Conservation (phyloP, 129 eudicot genomes). For the Dittrichia graveolens region DNA sequence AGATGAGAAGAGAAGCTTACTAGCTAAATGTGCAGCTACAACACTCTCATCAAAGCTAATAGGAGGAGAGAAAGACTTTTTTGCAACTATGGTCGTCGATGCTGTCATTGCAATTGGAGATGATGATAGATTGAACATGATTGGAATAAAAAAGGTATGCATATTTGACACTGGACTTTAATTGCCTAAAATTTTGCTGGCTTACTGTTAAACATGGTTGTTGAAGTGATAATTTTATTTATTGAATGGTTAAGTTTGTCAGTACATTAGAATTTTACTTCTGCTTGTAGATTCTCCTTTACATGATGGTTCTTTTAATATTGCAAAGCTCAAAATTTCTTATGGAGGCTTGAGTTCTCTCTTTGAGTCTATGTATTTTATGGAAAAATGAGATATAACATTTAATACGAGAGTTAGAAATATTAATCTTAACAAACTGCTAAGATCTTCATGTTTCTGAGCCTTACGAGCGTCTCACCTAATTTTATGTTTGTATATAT, state of each 20-base stretch:
- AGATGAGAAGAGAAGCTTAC: slow-evolving; percentile 83
- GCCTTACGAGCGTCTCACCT: background rate
- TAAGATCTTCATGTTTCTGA: background rate
- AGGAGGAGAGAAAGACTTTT: slow-evolving; percentile 99
- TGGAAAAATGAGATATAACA: background rate
- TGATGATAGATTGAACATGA: slow-evolving; percentile 93
- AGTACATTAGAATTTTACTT: slow-evolving; percentile 15
- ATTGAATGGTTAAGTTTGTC: background rate
- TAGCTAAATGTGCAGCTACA: slow-evolving; percentile 98
- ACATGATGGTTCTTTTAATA: background rate
- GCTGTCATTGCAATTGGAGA: slow-evolving; percentile 88
- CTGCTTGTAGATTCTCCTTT: background rate
- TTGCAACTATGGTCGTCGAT: slow-evolving; percentile 95
- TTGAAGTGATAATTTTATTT: background rate
- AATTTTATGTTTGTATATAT: background rate
- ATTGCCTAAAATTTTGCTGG: background rate
- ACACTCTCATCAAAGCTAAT: slow-evolving; percentile 95
- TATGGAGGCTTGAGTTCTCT: background rate
- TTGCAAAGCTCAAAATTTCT: too few species aligned
- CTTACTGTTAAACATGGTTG: slow-evolving; percentile 11
- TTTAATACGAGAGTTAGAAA: background rate
- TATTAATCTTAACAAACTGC: background rate
- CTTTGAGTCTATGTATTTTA: background rate
- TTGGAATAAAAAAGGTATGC: slow-evolving; percentile 91
- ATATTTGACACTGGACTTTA: slow-evolving; percentile 12